Base-by-base conservation (phyloP, 1,139 yeast species). In the Yamadazyma triangularis region DNA sequence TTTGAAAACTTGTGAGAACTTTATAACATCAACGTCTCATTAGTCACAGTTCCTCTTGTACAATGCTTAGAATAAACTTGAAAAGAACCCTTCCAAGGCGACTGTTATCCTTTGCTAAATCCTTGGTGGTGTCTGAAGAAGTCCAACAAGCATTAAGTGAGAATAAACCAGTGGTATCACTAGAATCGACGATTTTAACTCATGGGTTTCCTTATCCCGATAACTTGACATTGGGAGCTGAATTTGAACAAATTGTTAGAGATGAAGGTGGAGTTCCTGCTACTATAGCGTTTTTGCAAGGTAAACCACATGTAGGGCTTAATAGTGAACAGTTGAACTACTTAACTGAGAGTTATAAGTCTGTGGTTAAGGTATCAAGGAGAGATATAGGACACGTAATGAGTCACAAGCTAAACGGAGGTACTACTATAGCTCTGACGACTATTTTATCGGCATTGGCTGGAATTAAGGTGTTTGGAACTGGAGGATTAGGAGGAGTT, bases 401-500 rank as follows among this genome's bases (percentile, higher is more conserved):
- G 76, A 76, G 89, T 15, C 61, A 67, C 25, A 59, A 63, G 26
- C 54, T 77, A 20, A 65, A 73, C 33, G 96, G 96, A 4, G 96
- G 96, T 2, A 88, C 96, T 2, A 87, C 96, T 0, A 85, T 87
- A 39, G 87, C 96, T 1, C 81, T 85, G 30, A 87, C 96, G 0
- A 85, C 87, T 94, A 82, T 87, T 11, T 56, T 88, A 11, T 80
- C 95, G 0, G 68, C 79, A 33, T 50, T 60, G 48, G 89, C 89
- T 0, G 93, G 94, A 0, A 84, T 87, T 44, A 71, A 74, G 42
- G 88, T 88, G 13, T 88, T 87, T 66, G 94, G 94, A 1, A 88
- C 96, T 2, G 96, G 96, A 24, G 96, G 96, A 1, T 66, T 87
- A 16, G 96, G 96, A 7, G 96, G 96, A 11, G 95, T 87, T 10